Percentiles rank a stretch among this genome's conserved stretches.
Evolutionary conservation across 139 green algal genomes (phyloP).

Genomic region (Chlamydomonas incerta): DNA sequence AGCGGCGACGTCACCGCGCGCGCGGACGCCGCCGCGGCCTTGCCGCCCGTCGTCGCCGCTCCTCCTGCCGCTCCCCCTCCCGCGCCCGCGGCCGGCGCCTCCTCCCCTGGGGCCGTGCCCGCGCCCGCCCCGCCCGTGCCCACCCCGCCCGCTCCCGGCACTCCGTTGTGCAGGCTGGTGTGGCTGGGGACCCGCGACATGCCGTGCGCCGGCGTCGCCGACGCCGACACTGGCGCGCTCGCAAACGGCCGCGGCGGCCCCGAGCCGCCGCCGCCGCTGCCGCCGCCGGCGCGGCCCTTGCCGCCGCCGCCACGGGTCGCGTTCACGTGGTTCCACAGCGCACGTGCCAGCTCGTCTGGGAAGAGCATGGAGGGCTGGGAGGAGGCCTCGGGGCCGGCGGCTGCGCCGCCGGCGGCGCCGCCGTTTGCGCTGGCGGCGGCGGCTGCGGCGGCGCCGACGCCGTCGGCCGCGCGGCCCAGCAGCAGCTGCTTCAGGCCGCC

Average conservation of each 20-base stretch:
- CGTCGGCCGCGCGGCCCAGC: too few species aligned
- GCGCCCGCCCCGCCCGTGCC: neutral
- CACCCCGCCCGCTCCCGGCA: neutral
- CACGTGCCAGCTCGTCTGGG: conserved; percentile 12
- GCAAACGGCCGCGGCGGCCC: neutral
- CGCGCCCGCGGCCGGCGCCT: neutral
- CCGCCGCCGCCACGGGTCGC: neutral
- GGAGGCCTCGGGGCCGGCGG: conserved; percentile 1
- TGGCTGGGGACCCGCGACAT: neutral
- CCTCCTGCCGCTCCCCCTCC: neutral
- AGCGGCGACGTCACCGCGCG: neutral
- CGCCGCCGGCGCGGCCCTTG: neutral
- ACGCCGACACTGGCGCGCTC: neutral
- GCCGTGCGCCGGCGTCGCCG: neutral
- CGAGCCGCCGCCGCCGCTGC: neutral
- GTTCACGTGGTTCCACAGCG: neutral
- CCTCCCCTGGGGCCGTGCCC: neutral
- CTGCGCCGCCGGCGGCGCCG: too few species aligned
- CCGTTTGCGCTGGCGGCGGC: too few species aligned
- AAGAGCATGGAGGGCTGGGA: conserved; percentile 20
- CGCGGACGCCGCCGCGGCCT: too few species aligned
- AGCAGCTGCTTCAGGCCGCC: neutral
- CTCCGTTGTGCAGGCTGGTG: conserved; percentile 9
- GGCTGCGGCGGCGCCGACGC: too few species aligned
- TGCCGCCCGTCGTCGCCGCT: neutral